Evolutionary conservation across 305 asterid species (phyloP).

Genomic region (Lippia alba): DNA sequence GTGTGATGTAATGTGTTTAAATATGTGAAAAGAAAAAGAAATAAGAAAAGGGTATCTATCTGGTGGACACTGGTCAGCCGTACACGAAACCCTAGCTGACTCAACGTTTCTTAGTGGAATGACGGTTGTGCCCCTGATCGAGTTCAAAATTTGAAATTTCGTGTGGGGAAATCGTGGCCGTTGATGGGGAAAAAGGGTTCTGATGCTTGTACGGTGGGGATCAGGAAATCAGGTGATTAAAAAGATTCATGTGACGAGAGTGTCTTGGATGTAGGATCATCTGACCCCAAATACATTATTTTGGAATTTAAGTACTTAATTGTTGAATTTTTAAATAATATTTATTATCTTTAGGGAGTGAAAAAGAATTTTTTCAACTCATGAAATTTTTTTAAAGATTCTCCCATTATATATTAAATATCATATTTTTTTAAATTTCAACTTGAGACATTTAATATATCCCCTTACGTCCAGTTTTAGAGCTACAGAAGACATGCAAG

Average conservation of each 20-base stretch:
- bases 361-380: too few relatives aligned
- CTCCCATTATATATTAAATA: too few relatives aligned
- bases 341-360: too few relatives aligned
- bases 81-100: conserved; percentile 60
- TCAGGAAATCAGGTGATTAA: conserved; percentile 3
- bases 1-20: conserved; percentile 23
- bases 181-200: background rate
- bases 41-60: conserved; percentile 18
- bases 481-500: too few relatives aligned
- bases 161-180: conserved; percentile 34
- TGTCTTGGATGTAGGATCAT: too few relatives aligned
- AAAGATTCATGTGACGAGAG: background rate
- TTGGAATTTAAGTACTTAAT: too few relatives aligned
- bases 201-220: background rate
- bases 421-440: too few relatives aligned
- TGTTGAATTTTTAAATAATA: too few relatives aligned
- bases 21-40: conserved; percentile 19
- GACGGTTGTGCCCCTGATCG: conserved; percentile 38
- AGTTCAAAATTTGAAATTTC: conserved; percentile 22
- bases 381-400: too few relatives aligned
- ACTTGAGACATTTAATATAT: too few relatives aligned
- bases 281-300: too few relatives aligned
- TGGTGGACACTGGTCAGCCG: conserved; percentile 40
- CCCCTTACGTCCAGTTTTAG: too few relatives aligned
- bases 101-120: conserved; percentile 12